phyloP scores from a whole-genome alignment of 1,139 yeast species.

The Yamadazyma mexicana region DNA sequence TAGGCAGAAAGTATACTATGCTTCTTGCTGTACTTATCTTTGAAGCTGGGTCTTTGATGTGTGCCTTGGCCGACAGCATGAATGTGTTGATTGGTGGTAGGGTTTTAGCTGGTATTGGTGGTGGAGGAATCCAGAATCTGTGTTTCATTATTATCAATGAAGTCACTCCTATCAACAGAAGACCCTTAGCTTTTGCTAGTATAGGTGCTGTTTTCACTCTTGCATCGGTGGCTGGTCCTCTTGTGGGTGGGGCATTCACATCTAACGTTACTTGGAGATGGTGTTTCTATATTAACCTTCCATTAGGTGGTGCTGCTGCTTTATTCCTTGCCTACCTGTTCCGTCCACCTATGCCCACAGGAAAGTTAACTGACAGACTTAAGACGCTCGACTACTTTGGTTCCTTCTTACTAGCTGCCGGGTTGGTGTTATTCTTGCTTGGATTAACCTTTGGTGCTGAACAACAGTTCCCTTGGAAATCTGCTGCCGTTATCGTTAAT shows the following conservation, averaged over 20 bases:
- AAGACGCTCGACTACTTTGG: conserved; percentile 51
- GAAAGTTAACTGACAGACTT: conserved; percentile 27
- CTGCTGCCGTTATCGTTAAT: conserved; percentile 46
- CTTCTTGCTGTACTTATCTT: conserved; percentile 32
- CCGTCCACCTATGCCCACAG: conserved; percentile 30
- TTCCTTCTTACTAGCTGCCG: conserved; percentile 41
- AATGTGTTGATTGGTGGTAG: conserved; percentile 37
- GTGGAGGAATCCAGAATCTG: conserved; percentile 29
- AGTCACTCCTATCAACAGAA: conserved; percentile 25
- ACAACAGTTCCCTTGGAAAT: conserved; percentile 48
- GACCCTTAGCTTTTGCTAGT: conserved; percentile 29
- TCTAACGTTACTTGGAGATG: conserved; percentile 60
- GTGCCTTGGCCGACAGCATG: conserved; percentile 35
- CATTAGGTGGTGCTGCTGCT: conserved; percentile 34
- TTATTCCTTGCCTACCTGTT: conserved; percentile 25
- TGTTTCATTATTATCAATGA: conserved; percentile 28
- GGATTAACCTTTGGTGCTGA: conserved; percentile 42
- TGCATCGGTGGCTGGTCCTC: conserved; percentile 57
- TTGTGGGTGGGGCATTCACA: conserved; percentile 53
- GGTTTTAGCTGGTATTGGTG: conserved; percentile 33
- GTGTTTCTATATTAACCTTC: conserved; percentile 63
- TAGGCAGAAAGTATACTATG: conserved; percentile 43
- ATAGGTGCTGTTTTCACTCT: conserved; percentile 38
- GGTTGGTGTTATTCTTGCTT: conserved; percentile 42
- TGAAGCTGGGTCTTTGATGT: conserved; percentile 37